Percentiles rank a stretch among this genome's conserved stretches.
These are phyloP conservation scores for Sphaerulina vaccinii DNA, from an alignment of 2,329 filamentous ascomycete species.

Conservation along the genomic window DNA sequence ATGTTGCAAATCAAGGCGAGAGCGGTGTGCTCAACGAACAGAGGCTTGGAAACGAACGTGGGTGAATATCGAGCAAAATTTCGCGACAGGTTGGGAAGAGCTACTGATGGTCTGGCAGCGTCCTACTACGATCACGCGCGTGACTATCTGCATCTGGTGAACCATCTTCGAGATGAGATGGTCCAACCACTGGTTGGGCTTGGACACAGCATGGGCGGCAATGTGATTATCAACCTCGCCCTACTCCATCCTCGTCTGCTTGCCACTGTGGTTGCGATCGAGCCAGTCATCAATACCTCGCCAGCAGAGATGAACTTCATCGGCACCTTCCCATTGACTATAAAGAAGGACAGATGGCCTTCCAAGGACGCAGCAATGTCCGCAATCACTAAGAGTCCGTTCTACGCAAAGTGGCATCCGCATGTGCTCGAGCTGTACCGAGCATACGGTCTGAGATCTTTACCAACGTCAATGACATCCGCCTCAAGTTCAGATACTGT, in stretches of 20 bases:
- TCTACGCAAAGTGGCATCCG: conserved; percentile 76
- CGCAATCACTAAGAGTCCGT: conserved; percentile 64
- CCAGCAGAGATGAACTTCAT: conserved; percentile 29
- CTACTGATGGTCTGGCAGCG: not conserved
- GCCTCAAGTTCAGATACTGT: conserved; percentile 44
- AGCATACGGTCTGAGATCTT: conserved; percentile 64
- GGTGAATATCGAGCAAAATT: conserved; percentile 54
- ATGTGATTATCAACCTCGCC: conserved; percentile 67
- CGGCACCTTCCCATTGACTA: conserved; percentile 61
- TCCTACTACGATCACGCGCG: conserved; percentile 65
- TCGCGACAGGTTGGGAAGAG: not conserved
- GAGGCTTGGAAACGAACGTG: conserved; percentile 19
- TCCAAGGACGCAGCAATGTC: conserved; percentile 65
- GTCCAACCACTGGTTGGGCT: conserved; percentile 76
- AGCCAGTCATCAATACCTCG: conserved; percentile 66
- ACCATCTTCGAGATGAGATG: conserved; percentile 72
- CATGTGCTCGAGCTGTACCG: conserved; percentile 72
- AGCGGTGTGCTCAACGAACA: conserved; percentile 22
- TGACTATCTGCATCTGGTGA: conserved; percentile 78
- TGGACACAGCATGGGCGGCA: conserved; percentile 82
- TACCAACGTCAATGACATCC: conserved; percentile 62
- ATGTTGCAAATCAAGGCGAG: conserved; percentile 16
- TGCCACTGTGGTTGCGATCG: conserved; percentile 51
- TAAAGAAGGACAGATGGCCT: conserved; percentile 76
- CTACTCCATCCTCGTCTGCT: conserved; percentile 76